Base-by-base conservation (phyloP, 73 alveolate species). In the Effrenium voratum region DNA sequence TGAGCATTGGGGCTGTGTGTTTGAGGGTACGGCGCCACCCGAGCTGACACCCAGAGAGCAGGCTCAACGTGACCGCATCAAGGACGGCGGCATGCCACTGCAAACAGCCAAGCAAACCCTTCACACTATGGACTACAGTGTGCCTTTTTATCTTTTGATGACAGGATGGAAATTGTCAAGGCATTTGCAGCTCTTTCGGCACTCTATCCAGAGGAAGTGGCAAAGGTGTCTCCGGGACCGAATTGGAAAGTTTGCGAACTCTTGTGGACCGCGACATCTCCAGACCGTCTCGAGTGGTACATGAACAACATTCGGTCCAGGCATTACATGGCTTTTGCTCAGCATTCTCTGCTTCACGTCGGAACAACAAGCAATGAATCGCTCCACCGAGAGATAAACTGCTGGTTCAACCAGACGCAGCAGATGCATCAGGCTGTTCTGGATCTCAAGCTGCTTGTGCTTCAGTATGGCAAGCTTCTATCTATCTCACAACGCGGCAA, bases 351-450 rank as follows among this genome's bases (percentile, higher is more conserved):
- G 1, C 47, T 85, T 32, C 81, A 59, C 1, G 41, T n/a, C 4
- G 93, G 93, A 26, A 83, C 93, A 34, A 83, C 79, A 16, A 36
- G 59, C 59, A 83, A 83, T 83, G 93, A 83, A 55, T n/a, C n/a
- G n/a, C n/a, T n/a, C n/a, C n/a, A 83, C 63, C 55, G 73, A 16
- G 93, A 83, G 60, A 55, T 83, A 55, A 83, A 83, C 30, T 43
- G 77, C 2, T 83, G 93, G 93, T 83, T 83, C 57, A 63, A 55
- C 26, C 93, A 83, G 41, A 83, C 93, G 43, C 93, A 83, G 41
- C 34, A 66, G 24, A 2, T 83, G 26, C 93, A 83, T 44, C 49
- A 30, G 40, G 52, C 57, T 40, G 52, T 77, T 6, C 43, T 83
- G 55, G 26, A 49, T 19, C 43, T 83, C n/a, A 83, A 83, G 79